phyloP scores from a whole-genome alignment of 176 grass and related monocot genomes.

The Thinopyrum elongatum region DNA sequence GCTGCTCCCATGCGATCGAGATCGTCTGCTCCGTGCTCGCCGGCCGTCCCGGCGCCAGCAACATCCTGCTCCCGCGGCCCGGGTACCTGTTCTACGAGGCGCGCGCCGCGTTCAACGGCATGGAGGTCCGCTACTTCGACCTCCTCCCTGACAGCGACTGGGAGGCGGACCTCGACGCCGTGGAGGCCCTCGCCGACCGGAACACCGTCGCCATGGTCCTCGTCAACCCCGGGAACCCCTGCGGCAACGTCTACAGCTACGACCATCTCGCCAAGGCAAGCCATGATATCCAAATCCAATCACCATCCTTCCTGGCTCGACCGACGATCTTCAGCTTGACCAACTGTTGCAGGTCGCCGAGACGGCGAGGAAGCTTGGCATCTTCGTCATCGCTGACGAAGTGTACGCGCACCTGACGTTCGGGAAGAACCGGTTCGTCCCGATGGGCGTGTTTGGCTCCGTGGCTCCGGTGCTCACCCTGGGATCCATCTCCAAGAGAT shows the following conservation, averaged over 20 bases:
- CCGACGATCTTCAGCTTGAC: background rate
- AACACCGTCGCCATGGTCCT: conserved; percentile 73
- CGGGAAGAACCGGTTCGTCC: conserved; percentile 53
- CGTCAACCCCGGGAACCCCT: conserved; percentile 74
- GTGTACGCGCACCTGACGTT: conserved; percentile 64
- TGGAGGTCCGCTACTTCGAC: conserved; percentile 65
- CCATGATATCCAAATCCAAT: background rate
- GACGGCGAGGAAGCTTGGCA: conserved; percentile 60
- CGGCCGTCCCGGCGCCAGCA: conserved; percentile 46
- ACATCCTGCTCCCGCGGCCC: conserved; percentile 70
- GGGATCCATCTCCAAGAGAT: conserved; percentile 80
- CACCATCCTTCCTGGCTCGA: background rate
- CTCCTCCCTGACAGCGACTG: conserved; percentile 56
- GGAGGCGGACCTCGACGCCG: conserved; percentile 60
- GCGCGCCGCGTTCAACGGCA: conserved; percentile 39
- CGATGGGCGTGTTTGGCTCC: conserved; percentile 59
- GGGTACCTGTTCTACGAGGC: conserved; percentile 61
- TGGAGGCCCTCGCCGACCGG: conserved; percentile 53
- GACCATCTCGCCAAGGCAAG: conserved; percentile 67
- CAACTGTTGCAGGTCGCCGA: conserved; percentile 46
- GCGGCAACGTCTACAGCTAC: conserved; percentile 67
- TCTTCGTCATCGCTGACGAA: conserved; percentile 74
- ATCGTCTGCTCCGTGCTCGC: conserved; percentile 47
- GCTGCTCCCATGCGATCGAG: conserved; percentile 68
- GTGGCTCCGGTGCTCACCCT: conserved; percentile 60